Conservation (phyloP, 495 filamentous ascomycete genomes). For the Margaritispora aquatica region DNA sequence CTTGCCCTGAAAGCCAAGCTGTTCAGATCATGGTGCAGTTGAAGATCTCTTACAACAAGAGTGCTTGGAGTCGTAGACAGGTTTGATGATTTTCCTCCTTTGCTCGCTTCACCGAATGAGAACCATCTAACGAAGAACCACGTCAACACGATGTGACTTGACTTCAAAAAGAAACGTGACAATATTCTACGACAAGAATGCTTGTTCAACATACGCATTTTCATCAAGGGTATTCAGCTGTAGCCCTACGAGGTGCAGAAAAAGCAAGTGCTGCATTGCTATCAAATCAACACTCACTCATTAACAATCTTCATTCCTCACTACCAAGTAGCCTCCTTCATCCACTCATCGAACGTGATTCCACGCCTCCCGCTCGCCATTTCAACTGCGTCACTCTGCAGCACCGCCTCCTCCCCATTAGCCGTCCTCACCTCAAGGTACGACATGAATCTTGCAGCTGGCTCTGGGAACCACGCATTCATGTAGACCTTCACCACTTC, state of each 20-base stretch:
- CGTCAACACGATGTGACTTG: no score
- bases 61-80: neutral
- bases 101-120: no score
- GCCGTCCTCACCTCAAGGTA: neutral
- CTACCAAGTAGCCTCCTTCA: neutral
- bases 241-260: neutral
- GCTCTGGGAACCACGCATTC: conserved; percentile 8
- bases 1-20: neutral
- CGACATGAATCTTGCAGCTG: conserved; percentile 8
- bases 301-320: neutral
- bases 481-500: conserved; percentile 18
- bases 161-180: no score
- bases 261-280: neutral
- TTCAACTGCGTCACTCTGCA: conserved; percentile 7
- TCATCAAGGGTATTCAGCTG: neutral
- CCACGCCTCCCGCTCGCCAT: conserved; percentile 5
- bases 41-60: neutral
- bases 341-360: conserved; percentile 10
- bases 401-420: conserved; percentile 3
- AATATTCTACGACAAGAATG: neutral
- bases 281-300: neutral
- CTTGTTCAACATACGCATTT: neutral
- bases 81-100: neutral
- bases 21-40: neutral
- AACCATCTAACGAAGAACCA: no score